Percentiles rank a stretch among this genome's conserved stretches.
These are phyloP conservation scores for Galerina sulciceps DNA, from an alignment of 768 basidiomycete species.

Conservation along the genomic window DNA sequence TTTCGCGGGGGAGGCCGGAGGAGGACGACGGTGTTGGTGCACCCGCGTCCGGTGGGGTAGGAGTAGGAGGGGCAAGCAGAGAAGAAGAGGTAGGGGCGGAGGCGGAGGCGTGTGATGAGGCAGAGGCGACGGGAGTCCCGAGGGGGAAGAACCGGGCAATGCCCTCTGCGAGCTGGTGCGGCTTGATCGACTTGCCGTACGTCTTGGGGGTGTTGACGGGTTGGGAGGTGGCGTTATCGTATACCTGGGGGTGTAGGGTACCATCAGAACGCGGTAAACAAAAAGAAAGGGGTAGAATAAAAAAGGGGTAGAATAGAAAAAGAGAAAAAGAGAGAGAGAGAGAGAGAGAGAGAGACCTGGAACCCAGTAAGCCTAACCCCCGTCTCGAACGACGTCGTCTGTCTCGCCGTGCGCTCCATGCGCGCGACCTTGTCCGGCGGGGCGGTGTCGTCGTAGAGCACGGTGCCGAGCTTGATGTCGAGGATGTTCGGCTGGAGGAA, in stretches of 20 bases:
- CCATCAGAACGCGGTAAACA: background rate
- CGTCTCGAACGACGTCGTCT: conserved; percentile 74
- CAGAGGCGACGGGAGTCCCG: conserved; percentile 15
- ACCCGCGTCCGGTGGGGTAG: conserved; percentile 25
- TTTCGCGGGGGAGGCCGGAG: conserved; percentile 58
- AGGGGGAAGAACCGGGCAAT: conserved; percentile 81
- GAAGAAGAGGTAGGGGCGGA: conserved; percentile 15
- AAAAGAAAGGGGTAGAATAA: background rate
- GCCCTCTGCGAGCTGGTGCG: conserved; percentile 74
- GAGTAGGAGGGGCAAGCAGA: too few species aligned
- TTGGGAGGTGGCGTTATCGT: conserved; percentile 59
- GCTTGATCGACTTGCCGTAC: conserved; percentile 79
- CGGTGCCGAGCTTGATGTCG: conserved; percentile 92
- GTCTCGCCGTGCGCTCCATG: conserved; percentile 72
- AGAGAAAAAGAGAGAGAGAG: background rate
- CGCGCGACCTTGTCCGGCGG: conserved; percentile 74
- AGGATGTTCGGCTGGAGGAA: conserved; percentile 86
- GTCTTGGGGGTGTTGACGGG: conserved; percentile 69
- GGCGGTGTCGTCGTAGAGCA: conserved; percentile 76
- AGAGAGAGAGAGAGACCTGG: conserved; percentile 54
- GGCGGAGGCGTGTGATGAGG: background rate
- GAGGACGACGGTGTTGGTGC: conserved; percentile 10
- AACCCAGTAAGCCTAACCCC: conserved; percentile 87
- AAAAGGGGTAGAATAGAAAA: conserved; percentile 8
- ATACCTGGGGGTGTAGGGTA: conserved; percentile 56